Percentiles rank a stretch among this genome's conserved stretches.
These are phyloP conservation scores for Clavariopsis aquatica DNA, from an alignment of 495 filamentous ascomycete genomes.

Conservation along the genomic window DNA sequence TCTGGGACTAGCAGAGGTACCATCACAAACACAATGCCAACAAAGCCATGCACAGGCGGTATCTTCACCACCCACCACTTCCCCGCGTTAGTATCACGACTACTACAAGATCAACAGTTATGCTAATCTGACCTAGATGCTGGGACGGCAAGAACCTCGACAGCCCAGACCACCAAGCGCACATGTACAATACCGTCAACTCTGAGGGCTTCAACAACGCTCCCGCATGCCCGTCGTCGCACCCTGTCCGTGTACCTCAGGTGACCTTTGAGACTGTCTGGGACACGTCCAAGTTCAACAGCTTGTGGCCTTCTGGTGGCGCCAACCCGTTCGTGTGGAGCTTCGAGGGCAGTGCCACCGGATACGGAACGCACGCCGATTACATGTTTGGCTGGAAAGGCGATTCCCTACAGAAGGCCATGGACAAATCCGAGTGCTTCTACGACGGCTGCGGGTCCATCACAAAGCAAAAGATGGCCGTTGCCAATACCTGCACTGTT, in stretches of 20 bases:
- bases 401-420: constrained; percentile 28
- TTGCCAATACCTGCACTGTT: constrained; percentile 29
- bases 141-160: constrained; percentile 34
- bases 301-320: constrained; percentile 21
- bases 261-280: constrained; percentile 33
- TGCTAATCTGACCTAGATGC: constrained; percentile 25
- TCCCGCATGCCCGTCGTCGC: constrained; percentile 23
- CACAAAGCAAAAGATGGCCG: constrained; percentile 27
- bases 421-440: constrained; percentile 34
- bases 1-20: constrained; percentile 45
- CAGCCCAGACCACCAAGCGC: constrained; percentile 34
- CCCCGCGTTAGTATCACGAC: constrained; percentile 42
- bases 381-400: constrained; percentile 37
- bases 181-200: constrained; percentile 34
- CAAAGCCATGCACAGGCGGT: constrained; percentile 49
- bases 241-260: constrained; percentile 33
- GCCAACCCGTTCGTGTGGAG: constrained; percentile 30
- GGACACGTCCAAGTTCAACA: constrained; percentile 34
- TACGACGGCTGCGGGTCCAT: constrained; percentile 31
- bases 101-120: background rate
- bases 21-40: constrained; percentile 52
- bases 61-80: constrained; percentile 57
- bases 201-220: constrained; percentile 27
- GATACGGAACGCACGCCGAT: constrained; percentile 29
- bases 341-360: constrained; percentile 18